These are phyloP conservation scores for Onygena corvina DNA, from an alignment of 2,329 filamentous ascomycete species.

Conservation along the genomic window DNA sequence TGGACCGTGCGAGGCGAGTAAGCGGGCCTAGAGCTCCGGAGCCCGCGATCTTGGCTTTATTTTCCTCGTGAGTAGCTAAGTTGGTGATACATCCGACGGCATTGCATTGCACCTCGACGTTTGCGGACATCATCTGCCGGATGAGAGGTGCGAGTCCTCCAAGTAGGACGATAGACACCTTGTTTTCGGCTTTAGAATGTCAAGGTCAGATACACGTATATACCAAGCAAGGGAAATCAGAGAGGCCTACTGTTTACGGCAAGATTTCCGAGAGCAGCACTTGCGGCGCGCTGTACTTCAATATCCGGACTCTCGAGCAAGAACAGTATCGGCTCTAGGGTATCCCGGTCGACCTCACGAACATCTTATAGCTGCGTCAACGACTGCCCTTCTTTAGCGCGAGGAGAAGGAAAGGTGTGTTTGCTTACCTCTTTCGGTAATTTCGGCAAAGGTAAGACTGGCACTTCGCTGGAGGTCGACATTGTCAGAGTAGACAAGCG, in stretches of 20 bases:
- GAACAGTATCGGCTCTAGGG: conserved; percentile 89
- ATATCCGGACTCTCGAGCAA: conserved; percentile 91
- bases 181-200: conserved; percentile 67
- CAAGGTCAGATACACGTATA: neutral
- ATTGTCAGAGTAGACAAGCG: conserved; percentile 95
- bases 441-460: conserved; percentile 96
- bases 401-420: neutral
- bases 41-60: conserved; percentile 95
- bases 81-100: conserved; percentile 98
- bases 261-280: conserved; percentile 86
- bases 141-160: conserved; percentile 85
- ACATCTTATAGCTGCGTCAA: conserved; percentile 66
- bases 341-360: conserved; percentile 85
- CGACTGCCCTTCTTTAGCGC: neutral
- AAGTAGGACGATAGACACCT: conserved; percentile 86
- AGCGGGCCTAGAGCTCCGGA: conserved; percentile 86
- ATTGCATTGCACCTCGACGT: conserved; percentile 98
- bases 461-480: conserved; percentile 95
- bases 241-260: conserved; percentile 88
- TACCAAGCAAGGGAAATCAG: conserved; percentile 11
- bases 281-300: conserved; percentile 92
- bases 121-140: conserved; percentile 93
- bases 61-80: conserved; percentile 93
- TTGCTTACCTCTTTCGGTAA: conserved; percentile 77
- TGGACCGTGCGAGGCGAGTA: conserved; percentile 86